These are phyloP conservation scores for Crithidia mellificae DNA, from an alignment of 208 protist species.

Conservation along the genomic window DNA sequence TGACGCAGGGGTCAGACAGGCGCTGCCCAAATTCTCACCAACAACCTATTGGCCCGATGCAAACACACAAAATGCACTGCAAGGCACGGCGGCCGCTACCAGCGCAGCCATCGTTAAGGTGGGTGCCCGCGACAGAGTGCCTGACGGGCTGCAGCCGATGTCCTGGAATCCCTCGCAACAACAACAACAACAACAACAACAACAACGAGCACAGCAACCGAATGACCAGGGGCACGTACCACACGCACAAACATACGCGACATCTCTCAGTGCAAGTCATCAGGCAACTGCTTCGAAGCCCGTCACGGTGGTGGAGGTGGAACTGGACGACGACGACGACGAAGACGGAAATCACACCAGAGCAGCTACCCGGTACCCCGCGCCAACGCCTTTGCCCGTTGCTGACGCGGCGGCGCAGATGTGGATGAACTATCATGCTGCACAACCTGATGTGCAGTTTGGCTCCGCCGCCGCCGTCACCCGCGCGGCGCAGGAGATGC, in stretches of 20 bases:
- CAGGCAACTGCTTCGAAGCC: background rate
- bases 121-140: background rate
- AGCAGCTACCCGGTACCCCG: no score
- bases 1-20: background rate
- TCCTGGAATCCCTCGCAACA: background rate
- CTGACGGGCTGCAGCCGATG: background rate
- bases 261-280: no score
- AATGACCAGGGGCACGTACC: background rate
- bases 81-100: no score
- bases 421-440: no score
- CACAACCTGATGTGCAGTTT: no score
- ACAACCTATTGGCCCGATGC: background rate
- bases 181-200: background rate
- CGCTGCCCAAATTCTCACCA: background rate
- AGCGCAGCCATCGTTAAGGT: background rate
- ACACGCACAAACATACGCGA: background rate
- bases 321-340: constrained; percentile 17
- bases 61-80: no score
- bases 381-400: no score
- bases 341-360: no score
- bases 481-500: constrained; percentile 1
- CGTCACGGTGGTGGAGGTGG: constrained; percentile 26
- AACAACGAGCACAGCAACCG: background rate
- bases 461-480: background rate
- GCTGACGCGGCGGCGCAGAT: no score